Evolutionary conservation across 352 stramenopile species (phyloP), one percentile per base, ranked within the genome.

Genomic region (Globisporangium lucens): DNA sequence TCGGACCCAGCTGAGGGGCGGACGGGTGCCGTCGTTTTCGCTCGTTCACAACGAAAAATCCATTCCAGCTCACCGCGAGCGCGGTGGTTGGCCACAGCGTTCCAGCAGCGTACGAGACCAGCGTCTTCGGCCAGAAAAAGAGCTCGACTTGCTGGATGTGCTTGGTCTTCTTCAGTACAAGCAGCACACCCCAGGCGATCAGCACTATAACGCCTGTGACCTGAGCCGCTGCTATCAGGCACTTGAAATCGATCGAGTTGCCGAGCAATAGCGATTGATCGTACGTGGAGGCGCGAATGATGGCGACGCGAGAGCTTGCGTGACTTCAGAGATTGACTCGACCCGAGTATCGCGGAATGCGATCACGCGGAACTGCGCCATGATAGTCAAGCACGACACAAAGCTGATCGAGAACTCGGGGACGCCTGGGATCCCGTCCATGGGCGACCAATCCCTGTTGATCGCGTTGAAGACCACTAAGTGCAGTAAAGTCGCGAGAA

Each of bases 31-130:
- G 41, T 1, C 13, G 38, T 13, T n/a, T 64, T 24, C 3, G 12
- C 17, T 41, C 41, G 41, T 64, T n/a, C 15, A 47, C 20, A 24
- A 41, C 49, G 33, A 66, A 60, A 29, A 66, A 35, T n/a, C 56
- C 41, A n/a, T 53, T 52, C 68, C 68, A 74, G 41, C 56, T 65
- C 35, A 74, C 56, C 15, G 49, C 55, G 30, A 74, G 67, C 13
- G 64, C 56, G 8, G 29, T 57, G 15, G 36, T 43, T 6, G 63
- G 51, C 68, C 68, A 74, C 38, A 70, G 38, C 38, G 56, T 61
- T 4, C 27, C 63, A 22, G 68, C 69, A 5, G 69, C 61, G 41
- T 73, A 75, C 38, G 69, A 68, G 10, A 61, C 52, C 13, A 56
- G 56, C 9, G 69, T 70, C 13, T 53, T 55, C 10, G 52, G 52